Evolutionary conservation across 176 grass and related monocot species (phyloP).

Genomic region (Alopecurus myosuroides): DNA sequence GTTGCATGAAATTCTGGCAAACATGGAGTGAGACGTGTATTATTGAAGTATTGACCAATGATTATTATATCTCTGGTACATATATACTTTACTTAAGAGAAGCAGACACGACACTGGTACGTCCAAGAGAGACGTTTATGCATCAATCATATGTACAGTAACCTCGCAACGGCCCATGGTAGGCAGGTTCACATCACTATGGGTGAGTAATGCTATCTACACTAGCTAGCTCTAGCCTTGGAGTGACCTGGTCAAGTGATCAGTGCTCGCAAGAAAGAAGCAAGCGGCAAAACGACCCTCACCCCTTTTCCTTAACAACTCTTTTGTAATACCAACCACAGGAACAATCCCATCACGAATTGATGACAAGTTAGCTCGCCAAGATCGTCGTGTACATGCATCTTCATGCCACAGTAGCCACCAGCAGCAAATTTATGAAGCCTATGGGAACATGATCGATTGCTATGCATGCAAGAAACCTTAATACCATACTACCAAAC

Average conservation of each 20-base stretch:
- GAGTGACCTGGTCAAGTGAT: slow-evolving; percentile 31
- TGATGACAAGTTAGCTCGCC: slow-evolving; percentile 6
- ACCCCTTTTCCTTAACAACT: slow-evolving; percentile 33
- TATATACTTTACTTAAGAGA: not conserved
- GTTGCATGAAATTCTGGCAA: not conserved
- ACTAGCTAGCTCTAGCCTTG: slow-evolving; percentile 11
- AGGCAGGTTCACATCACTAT: slow-evolving; percentile 38
- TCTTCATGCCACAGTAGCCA: slow-evolving; percentile 21
- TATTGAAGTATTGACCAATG: not conserved
- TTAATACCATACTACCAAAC: slow-evolving; percentile 26
- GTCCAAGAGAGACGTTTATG: slow-evolving; percentile 3
- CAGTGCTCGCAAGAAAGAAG: slow-evolving; percentile 27
- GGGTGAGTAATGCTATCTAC: slow-evolving; percentile 8
- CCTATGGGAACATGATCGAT: not conserved
- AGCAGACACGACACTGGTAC: not conserved
- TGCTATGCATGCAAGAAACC: slow-evolving; percentile 4
- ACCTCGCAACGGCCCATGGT: not conserved
- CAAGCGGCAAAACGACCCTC: slow-evolving; percentile 32
- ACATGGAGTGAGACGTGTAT: not conserved
- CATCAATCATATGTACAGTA: slow-evolving; percentile 29
- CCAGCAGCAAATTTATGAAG: slow-evolving; percentile 1
- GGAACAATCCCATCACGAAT: slow-evolving; percentile 17
- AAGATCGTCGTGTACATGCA: slow-evolving; percentile 19
- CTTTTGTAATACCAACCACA: slow-evolving; percentile 37
- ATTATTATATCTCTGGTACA: not conserved